Conservation (phyloP, 129 eudicot genomes). For the Calendula officinalis region DNA sequence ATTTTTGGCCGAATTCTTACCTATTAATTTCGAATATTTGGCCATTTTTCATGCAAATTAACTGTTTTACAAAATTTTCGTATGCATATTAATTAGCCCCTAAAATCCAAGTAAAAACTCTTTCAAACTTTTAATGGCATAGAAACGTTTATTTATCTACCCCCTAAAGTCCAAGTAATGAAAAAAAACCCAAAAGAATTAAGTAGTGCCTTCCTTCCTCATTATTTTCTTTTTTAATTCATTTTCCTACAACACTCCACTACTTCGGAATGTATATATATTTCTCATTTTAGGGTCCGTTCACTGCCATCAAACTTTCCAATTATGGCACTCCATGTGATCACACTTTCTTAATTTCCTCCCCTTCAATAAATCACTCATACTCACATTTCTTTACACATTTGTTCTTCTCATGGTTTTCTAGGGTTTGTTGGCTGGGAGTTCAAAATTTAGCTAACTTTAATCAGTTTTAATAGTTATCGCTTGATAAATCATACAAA, state of each 20-base stretch:
- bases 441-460: not conserved
- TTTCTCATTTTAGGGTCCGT: constrained; percentile 19
- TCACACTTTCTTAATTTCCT: constrained; percentile 7
- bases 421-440: constrained; percentile 14
- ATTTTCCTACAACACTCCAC: constrained; percentile 27
- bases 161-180: constrained; percentile 19
- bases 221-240: constrained; percentile 4
- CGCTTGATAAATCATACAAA: not conserved
- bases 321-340: constrained; percentile 20
- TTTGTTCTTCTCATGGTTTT: constrained; percentile 5
- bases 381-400: not conserved
- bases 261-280: constrained; percentile 16
- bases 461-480: not conserved
- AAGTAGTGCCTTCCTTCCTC: constrained; percentile 19
- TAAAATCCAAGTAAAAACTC: too few species aligned
- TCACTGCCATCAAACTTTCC: constrained; percentile 28
- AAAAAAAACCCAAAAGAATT: constrained; percentile 17
- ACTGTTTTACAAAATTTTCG: too few species aligned
- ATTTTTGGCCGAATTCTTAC: too few species aligned
- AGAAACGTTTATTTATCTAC: constrained; percentile 18
- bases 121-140: not conserved
- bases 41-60: too few species aligned
- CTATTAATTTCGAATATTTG: too few species aligned
- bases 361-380: constrained; percentile 7
- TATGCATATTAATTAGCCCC: too few species aligned